Evolutionary conservation across 1,284 basidiomycete species (phyloP).

Genomic region (Ganoderma meredithae): DNA sequence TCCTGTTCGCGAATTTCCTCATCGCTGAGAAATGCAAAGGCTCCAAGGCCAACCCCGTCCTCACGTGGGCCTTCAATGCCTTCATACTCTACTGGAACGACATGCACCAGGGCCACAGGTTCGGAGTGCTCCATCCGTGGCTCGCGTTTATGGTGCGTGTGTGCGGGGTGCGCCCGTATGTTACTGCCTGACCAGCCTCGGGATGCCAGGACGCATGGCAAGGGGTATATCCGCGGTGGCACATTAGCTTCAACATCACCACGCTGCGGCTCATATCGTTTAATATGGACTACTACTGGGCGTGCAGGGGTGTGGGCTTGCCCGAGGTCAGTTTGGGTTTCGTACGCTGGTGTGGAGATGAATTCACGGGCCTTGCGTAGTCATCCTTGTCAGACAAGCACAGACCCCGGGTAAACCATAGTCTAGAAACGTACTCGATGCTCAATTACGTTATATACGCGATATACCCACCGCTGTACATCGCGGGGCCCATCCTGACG

Average conservation of each 20-base stretch:
- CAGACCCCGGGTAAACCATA: conserved; percentile 56
- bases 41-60: conserved; percentile 53
- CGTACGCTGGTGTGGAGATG: conserved; percentile 4
- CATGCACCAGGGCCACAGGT: conserved; percentile 79
- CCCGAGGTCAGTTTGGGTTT: conserved; percentile 51
- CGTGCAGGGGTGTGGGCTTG: conserved; percentile 49
- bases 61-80: conserved; percentile 84
- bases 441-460: conserved; percentile 76
- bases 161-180: conserved; percentile 33
- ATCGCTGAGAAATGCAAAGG: conserved; percentile 60
- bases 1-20: conserved; percentile 77
- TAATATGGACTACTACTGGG: conserved; percentile 93
- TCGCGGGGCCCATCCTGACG: conserved; percentile 96
- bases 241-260: conserved; percentile 95
- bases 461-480: conserved; percentile 93
- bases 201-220: conserved; percentile 67
- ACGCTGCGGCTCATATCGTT: conserved; percentile 96
- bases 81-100: conserved; percentile 83
- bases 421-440: conserved; percentile 60
- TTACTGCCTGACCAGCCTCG: conserved; percentile 31
- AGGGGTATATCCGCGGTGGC: conserved; percentile 89
- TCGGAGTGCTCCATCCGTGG: conserved; percentile 60
- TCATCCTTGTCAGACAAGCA: conserved; percentile 58
- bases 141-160: conserved; percentile 62
- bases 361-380: conserved; percentile 41